Percentiles rank a stretch among this genome's conserved stretches.
Conservation (phyloP, 2,329 filamentous ascomycete genomes). For the Parafenestella ontariensis region DNA sequence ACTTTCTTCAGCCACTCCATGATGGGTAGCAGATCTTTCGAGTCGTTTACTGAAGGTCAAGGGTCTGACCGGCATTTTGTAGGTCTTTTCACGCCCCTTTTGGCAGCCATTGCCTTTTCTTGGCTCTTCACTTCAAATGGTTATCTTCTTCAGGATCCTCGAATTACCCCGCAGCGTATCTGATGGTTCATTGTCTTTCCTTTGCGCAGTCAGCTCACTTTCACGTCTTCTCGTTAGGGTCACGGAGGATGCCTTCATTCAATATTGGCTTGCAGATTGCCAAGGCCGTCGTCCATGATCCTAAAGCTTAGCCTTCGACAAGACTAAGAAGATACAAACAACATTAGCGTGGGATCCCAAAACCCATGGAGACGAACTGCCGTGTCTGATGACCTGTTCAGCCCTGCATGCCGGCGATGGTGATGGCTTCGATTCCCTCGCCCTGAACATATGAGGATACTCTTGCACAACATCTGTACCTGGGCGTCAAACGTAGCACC, state of each 20-base stretch:
- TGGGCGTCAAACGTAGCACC: too few relatives aligned
- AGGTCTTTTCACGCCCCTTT: too few relatives aligned
- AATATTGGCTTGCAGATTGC: conserved; percentile 15
- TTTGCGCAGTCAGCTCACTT: not conserved
- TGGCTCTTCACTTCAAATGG: too few relatives aligned
- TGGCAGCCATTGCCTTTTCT: too few relatives aligned
- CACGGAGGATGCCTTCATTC: not conserved
- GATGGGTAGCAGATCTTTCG: not conserved
- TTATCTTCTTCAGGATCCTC: too few relatives aligned
- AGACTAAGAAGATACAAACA: conserved; percentile 8
- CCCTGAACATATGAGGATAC: too few relatives aligned
- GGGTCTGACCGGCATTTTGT: too few relatives aligned
- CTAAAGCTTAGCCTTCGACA: conserved; percentile 5
- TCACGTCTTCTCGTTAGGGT: not conserved
- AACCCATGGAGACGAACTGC: not conserved
- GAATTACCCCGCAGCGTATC: not conserved
- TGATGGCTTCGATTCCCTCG: not conserved
- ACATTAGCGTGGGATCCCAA: not conserved
- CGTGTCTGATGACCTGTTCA: conserved; percentile 5
- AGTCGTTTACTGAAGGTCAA: not conserved
- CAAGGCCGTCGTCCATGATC: conserved; percentile 3
- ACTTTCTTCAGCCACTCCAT: not conserved
- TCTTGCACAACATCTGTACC: too few relatives aligned
- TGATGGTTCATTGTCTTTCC: not conserved
- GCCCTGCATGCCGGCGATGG: not conserved